phyloP scores from a whole-genome alignment of 1,139 yeast species.

The Williopsis jadinii region DNA sequence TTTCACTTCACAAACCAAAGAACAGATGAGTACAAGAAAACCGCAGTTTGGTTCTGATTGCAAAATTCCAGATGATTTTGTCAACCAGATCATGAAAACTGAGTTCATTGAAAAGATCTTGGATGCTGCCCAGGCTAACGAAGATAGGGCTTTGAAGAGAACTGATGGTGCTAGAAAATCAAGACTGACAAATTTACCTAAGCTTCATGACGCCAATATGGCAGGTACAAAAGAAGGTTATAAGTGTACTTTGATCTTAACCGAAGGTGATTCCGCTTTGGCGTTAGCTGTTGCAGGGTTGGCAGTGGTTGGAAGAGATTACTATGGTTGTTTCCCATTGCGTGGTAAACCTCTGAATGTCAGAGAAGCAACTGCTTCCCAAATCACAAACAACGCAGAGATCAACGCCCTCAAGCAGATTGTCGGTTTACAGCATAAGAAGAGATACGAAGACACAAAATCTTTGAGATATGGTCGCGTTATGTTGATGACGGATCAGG shows the following conservation, averaged over 20 bases:
- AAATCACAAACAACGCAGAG: constrained; percentile 85
- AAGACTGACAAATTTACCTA: constrained; percentile 84
- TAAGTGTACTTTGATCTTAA: constrained; percentile 85
- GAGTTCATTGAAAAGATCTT: constrained; percentile 77
- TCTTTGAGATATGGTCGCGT: constrained; percentile 90
- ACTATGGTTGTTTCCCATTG: constrained; percentile 91
- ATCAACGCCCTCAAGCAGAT: constrained; percentile 94
- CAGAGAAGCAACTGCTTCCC: constrained; percentile 93
- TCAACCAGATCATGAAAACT: constrained; percentile 66
- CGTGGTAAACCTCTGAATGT: constrained; percentile 94
- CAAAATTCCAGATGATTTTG: constrained; percentile 68
- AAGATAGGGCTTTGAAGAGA: constrained; percentile 79
- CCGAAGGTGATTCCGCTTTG: constrained; percentile 97
- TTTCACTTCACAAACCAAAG: constrained; percentile 95
- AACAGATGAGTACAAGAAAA: constrained; percentile 84
- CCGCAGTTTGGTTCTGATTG: constrained; percentile 86
- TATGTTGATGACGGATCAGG: constrained; percentile 99
- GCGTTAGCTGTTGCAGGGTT: constrained; percentile 91
- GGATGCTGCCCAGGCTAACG: constrained; percentile 81
- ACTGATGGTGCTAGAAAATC: constrained; percentile 85
- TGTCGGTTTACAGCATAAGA: constrained; percentile 92
- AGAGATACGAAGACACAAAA: constrained; percentile 65
- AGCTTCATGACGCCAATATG: constrained; percentile 90
- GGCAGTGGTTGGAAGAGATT: constrained; percentile 92
- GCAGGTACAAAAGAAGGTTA: constrained; percentile 94